Evolutionary conservation across 2,329 filamentous ascomycete genomes (phyloP), one percentile per base, ranked within the genome.

Genomic region (Fusarium goolgardi): DNA sequence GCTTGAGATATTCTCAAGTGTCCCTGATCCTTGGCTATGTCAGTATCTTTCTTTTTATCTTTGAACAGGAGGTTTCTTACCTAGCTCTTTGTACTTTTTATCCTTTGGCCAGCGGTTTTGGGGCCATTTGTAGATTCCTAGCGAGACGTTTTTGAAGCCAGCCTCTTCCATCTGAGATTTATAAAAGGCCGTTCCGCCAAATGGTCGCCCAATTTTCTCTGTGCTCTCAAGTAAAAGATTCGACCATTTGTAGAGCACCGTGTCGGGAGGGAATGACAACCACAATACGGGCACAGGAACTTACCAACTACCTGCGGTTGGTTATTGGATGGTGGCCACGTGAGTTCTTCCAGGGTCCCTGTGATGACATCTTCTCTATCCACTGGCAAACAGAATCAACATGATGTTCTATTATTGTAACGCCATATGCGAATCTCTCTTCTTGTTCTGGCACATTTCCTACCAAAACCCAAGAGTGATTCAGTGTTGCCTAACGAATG

Each of bases 41-140:
- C 6, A 37, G 34, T 16, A 3, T 15, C 4, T 9, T n/a, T 21
- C 0, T 11, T 2, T 16, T 21, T 7, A 1, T 18, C 12, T 21
- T 13, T 7, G 27, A 2, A 34, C 18, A 1, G 3, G 2, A 35
- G 15, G 25, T 12, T 3, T 18, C 27, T 49, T 37, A 71, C 84
- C 84, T 9, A 85, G 68, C 49, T 85, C 81, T 68, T 86, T 87
- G 41, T 82, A 76, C 32, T 81, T 81, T 18, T 75, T 76, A 29
- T 84, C 80, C 51, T 79, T 82, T 0, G 84, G 80, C 84, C 85
- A 87, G 4, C 78, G 74, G 67, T 82, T 83, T 35, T 79, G 76
- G 0, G 84, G 84, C 73, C 84, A 80, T 70, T 81, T 82, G 69
- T 77, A 82, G 13, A 81, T 70, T 7, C 77, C 73, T 65, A 85